Percentiles rank a stretch among this genome's conserved stretches.
phyloP scores from a whole-genome alignment of 2,329 filamentous ascomycete genomes.

The Alternaria arbusti region DNA sequence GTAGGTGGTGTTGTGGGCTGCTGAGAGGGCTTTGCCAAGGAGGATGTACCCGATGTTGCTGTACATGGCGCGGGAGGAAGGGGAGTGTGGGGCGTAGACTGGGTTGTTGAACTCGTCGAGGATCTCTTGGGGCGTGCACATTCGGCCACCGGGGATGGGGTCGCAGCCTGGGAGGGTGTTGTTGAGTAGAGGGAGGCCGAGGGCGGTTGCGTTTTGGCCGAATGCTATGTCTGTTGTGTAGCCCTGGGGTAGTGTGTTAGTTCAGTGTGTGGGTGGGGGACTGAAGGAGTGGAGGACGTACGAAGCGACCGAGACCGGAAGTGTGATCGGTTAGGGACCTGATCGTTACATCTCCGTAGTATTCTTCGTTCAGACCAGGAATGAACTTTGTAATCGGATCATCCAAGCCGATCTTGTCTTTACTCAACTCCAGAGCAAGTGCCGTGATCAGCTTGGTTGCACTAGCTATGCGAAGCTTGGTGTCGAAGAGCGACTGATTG shows the following conservation, averaged over 20 bases:
- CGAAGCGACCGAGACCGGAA: constrained; percentile 29
- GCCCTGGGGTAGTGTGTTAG: constrained; percentile 12
- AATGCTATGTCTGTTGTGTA: constrained; percentile 31
- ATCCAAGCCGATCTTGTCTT: constrained; percentile 26
- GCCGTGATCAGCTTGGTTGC: constrained; percentile 37
- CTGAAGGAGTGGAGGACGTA: background rate
- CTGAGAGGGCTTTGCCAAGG: constrained; percentile 31
- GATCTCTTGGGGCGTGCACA: constrained; percentile 25
- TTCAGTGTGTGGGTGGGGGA: background rate
- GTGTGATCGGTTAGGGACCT: constrained; percentile 28
- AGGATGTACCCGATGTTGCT: constrained; percentile 34
- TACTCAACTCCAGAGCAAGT: constrained; percentile 28
- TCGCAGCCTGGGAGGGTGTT: constrained; percentile 33
- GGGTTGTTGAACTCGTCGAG: constrained; percentile 31
- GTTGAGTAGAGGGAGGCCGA: constrained; percentile 26
- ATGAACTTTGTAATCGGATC: constrained; percentile 34
- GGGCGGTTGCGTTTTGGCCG: constrained; percentile 8
- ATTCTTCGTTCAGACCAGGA: constrained; percentile 20
- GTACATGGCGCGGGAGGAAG: constrained; percentile 25
- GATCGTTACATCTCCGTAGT: constrained; percentile 31
- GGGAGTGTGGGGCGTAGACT: constrained; percentile 22
- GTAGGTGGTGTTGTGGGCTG: constrained; percentile 24
- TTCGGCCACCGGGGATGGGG: constrained; percentile 22
- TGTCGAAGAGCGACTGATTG: constrained; percentile 19
- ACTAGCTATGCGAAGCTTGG: constrained; percentile 29